Evolutionary conservation across 2,329 filamentous ascomycete genomes (phyloP).

Genomic region (Salinomyces thailandicus): DNA sequence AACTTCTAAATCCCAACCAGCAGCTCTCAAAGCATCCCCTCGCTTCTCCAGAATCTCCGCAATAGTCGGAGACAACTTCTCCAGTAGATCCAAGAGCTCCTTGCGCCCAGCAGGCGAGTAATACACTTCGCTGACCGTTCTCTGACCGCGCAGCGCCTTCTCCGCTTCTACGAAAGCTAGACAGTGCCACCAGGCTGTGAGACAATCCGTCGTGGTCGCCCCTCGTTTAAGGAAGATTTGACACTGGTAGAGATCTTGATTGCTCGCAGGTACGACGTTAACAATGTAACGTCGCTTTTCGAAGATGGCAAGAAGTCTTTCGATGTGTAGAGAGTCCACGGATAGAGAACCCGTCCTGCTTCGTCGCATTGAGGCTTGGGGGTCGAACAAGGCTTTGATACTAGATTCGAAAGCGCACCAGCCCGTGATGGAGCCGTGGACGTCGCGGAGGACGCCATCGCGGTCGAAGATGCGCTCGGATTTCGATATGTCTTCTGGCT

Average conservation of each 20-base stretch:
- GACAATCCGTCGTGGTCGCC: slow-evolving; percentile 39
- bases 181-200: slow-evolving; percentile 54
- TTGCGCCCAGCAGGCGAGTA: background rate
- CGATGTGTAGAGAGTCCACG: background rate
- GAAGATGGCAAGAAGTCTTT: background rate
- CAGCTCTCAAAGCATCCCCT: slow-evolving; percentile 31
- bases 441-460: slow-evolving; percentile 56
- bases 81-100: background rate
- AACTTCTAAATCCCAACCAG: slow-evolving; percentile 57
- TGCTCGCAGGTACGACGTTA: slow-evolving; percentile 35
- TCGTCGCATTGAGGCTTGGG: slow-evolving; percentile 26
- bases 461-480: slow-evolving; percentile 49
- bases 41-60: slow-evolving; percentile 36
- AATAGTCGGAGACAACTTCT: slow-evolving; percentile 19
- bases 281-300: slow-evolving; percentile 49
- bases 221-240: slow-evolving; percentile 56
- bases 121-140: slow-evolving; percentile 1
- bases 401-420: slow-evolving; percentile 43
- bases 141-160: slow-evolving; percentile 3
- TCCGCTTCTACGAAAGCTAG: slow-evolving; percentile 41
- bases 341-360: background rate
- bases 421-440: slow-evolving; percentile 38
- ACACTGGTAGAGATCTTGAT: slow-evolving; percentile 16
- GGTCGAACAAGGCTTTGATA: slow-evolving; percentile 17
- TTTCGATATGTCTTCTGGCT: slow-evolving; percentile 54